phyloP scores from a whole-genome alignment of 768 basidiomycete genomes.

The Hortiboletus flavorubellus region DNA sequence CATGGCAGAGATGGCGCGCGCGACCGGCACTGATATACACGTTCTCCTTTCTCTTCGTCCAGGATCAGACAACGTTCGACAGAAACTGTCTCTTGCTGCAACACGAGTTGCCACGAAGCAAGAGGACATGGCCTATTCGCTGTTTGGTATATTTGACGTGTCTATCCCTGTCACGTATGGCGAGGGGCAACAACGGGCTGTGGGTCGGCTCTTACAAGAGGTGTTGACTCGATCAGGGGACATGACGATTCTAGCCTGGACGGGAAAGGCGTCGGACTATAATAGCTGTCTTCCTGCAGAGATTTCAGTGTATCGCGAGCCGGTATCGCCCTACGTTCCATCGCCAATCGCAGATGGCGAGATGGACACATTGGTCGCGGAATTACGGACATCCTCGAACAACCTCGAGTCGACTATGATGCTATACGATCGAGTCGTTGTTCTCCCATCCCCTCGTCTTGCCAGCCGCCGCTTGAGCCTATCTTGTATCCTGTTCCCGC shows the following conservation, averaged over 20 bases:
- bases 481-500: neutral
- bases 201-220: neutral
- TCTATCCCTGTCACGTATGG: neutral
- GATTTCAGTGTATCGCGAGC: neutral
- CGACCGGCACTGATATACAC: neutral
- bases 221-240: neutral
- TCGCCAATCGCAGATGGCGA: neutral
- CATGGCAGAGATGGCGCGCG: neutral
- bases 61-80: too few species aligned
- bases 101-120: neutral
- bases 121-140: neutral
- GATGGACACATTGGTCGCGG: neutral
- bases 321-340: neutral
- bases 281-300: neutral
- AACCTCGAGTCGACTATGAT: neutral
- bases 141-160: neutral
- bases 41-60: too few species aligned
- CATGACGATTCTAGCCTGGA: neutral
- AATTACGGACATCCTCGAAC: neutral
- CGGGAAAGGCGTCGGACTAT: neutral
- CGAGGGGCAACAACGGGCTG: neutral
- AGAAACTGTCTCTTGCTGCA: too few species aligned
- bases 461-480: too few species aligned
- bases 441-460: too few species aligned
- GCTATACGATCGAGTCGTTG: neutral